Base-by-base conservation (phyloP, 495 filamentous ascomycete species). In the Xylaria acuta region DNA sequence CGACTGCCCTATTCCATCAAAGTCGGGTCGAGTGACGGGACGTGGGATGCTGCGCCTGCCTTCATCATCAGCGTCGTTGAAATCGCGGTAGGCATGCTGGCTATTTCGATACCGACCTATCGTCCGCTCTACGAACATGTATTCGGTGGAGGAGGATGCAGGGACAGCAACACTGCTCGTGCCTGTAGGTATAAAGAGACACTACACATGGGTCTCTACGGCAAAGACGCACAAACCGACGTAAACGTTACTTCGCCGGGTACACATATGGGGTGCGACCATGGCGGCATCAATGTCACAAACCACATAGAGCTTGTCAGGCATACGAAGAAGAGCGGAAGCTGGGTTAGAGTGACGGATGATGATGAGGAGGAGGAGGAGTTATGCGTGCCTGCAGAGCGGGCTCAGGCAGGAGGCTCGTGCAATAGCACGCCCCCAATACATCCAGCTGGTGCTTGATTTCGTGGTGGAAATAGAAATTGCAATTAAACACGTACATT, bases 301-400 rank as follows among this genome's bases (percentile, higher is more conserved):
- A 72, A 75, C 51, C 66, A 75, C 45, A 72, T 75, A 40, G 73
- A 75, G 62, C 67, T 75, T 11, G 67, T 70, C 22, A 58, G 60
- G 22, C 73, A 75, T 30, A 49, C 56, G 3, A 72, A 62, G 51
- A 59, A 69, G 53, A 69, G 60, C 43, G 70, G 73, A 40, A 53
- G 27, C 32, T 75, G 73, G 73, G 66, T 75, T 5, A 58, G 60
- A 30, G 70, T 75, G 30, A 62, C 34, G 8, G 73, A 75, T n/a
- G 73, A 75, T 16, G 73, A 70, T 1, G 70, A 72, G 25, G 59
- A 71, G 47, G 70, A 72, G 25, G 59, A 71, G 47, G 67, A 30
- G 36, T 25, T 47, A 45, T 64, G 69, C 7, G 20, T 40, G 45
- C 3, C 43, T 32, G 27, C 5, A 16, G 58, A 63, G n/a, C n/a